Percentiles rank a stretch among this genome's conserved stretches.
phyloP scores from a whole-genome alignment of 305 asterid genomes.

The Fraxinus ornus region DNA sequence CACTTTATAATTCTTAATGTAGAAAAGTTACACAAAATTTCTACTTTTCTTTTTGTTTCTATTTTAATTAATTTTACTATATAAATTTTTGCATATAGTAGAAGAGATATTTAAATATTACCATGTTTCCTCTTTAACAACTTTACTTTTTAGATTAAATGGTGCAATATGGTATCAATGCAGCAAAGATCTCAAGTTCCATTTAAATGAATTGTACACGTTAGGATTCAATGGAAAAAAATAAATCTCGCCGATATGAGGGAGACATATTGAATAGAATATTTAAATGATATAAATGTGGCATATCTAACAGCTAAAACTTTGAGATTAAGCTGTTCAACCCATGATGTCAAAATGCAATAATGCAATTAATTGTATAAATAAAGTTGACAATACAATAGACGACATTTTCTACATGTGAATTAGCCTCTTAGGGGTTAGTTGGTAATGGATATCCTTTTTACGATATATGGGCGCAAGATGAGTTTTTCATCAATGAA shows the following conservation, averaged over 20 bases:
- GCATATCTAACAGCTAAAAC: neutral
- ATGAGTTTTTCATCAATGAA: neutral
- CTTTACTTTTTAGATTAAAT: neutral
- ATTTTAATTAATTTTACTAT: neutral
- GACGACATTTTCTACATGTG: neutral
- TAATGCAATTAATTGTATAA: neutral
- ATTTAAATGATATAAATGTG: neutral
- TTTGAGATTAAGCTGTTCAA: neutral
- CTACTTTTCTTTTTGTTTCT: neutral
- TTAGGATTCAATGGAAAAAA: neutral
- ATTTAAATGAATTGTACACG: neutral
- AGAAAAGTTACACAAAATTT: neutral
- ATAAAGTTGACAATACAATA: neutral
- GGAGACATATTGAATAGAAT: neutral
- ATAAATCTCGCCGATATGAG: neutral
- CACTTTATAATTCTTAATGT: neutral
- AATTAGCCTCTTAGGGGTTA: neutral
- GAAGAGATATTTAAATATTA: neutral
- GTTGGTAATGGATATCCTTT: neutral
- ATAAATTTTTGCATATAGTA: neutral
- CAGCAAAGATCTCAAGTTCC: neutral
- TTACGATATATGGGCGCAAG: neutral
- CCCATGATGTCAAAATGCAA: neutral
- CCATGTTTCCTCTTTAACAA: neutral
- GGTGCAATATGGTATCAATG: neutral